A percentile compares a stretch with the other conserved stretches of the same genome.
Conservation (phyloP, 2,329 filamentous ascomycete species). For the Epichloe scottii region DNA sequence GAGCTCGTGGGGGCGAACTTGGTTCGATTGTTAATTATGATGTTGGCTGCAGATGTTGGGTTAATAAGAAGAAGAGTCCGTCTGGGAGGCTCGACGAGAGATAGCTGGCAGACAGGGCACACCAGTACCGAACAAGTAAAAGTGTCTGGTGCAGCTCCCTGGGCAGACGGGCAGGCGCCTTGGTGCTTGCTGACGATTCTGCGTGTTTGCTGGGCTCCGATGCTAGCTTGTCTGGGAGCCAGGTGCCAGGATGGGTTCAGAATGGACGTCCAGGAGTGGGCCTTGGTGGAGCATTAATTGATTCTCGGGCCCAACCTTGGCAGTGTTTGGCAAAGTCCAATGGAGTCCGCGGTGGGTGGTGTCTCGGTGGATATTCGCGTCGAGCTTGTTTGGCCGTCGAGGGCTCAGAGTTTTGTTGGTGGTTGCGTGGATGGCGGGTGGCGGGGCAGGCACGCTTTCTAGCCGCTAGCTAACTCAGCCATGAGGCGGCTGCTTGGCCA, state of each 20-base stretch:
- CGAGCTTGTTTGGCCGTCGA: neutral
- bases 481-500: neutral
- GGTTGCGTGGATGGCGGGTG: conserved; percentile 1
- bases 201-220: neutral
- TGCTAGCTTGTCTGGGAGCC: neutral
- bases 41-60: neutral
- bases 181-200: conserved; percentile 2
- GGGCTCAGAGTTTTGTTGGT: neutral
- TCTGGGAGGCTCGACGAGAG: neutral
- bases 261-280: neutral
- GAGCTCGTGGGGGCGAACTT: neutral
- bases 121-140: neutral
- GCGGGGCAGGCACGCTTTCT: neutral
- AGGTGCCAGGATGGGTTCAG: neutral
- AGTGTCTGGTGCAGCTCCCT: neutral
- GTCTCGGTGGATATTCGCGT: neutral
- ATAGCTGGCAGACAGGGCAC: neutral
- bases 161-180: neutral
- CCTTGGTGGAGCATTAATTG: neutral
- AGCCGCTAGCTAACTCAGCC: neutral
- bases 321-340: too few relatives aligned
- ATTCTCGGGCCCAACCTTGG: neutral
- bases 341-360: too few relatives aligned
- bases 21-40: neutral
- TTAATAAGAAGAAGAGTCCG: neutral